Percentiles rank a stretch among this genome's conserved stretches.
Conservation (phyloP, 208 protist genomes). For the Jaenimonas drosophilae region DNA sequence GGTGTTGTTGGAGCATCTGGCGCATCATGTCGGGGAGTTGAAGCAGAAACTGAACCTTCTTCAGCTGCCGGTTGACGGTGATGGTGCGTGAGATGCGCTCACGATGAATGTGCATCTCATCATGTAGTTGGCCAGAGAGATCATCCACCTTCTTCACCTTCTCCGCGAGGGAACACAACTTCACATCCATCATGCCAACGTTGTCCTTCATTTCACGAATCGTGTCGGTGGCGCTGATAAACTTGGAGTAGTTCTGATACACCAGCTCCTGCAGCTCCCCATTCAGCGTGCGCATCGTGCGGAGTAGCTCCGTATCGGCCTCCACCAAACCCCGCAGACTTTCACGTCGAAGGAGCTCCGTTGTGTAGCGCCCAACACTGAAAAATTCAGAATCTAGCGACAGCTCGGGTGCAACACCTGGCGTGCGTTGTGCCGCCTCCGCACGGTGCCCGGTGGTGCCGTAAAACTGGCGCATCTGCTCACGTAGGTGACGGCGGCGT, state of each 20-base stretch:
- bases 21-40: slow-evolving; percentile 59
- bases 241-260: slow-evolving; percentile 99
- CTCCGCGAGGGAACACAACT: slow-evolving; percentile 57
- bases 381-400: slow-evolving; percentile 82
- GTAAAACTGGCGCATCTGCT: slow-evolving; percentile 81
- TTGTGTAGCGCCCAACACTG: slow-evolving; percentile 69
- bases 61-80: slow-evolving; percentile 55
- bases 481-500: slow-evolving; percentile 46
- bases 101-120: slow-evolving; percentile 52
- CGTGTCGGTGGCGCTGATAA: slow-evolving; percentile 97
- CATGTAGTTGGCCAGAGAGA: slow-evolving; percentile 28
- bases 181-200: slow-evolving; percentile 85
- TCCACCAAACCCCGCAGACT: slow-evolving; percentile 71
- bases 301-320: slow-evolving; percentile 65
- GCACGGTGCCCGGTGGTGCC: slow-evolving; percentile 21
- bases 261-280: slow-evolving; percentile 97
- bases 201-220: slow-evolving; percentile 91
- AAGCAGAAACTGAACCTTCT: slow-evolving; percentile 78
- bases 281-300: slow-evolving; percentile 79
- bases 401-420: slow-evolving; percentile 3
- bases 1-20: slow-evolving; percentile 36
- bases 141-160: slow-evolving; percentile 68
- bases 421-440: slow-evolving; percentile 2
- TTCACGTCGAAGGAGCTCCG: slow-evolving; percentile 57
- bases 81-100: slow-evolving; percentile 65